These are phyloP conservation scores for Sarocladiaceae sp. DNA, from an alignment of 2,329 filamentous ascomycete genomes.

Conservation along the genomic window DNA sequence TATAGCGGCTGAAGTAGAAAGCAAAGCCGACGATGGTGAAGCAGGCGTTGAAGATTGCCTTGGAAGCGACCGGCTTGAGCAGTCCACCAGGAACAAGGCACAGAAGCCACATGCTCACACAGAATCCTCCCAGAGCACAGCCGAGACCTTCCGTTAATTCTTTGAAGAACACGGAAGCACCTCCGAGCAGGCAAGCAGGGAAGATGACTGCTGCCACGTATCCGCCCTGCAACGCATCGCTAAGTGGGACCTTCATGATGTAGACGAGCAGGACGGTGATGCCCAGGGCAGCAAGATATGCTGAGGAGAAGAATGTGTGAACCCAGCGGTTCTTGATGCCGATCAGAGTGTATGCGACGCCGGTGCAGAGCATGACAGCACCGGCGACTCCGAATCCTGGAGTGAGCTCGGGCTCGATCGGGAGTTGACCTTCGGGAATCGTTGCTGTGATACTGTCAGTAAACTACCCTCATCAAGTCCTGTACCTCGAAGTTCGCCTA, in stretches of 20 bases:
- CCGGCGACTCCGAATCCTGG: slow-evolving; percentile 79
- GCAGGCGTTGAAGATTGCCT: slow-evolving; percentile 69
- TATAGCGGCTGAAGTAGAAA: slow-evolving; percentile 76
- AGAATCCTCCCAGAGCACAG: slow-evolving; percentile 83
- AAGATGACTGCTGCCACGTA: slow-evolving; percentile 77
- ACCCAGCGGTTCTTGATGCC: slow-evolving; percentile 80
- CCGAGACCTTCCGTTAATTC: slow-evolving; percentile 80
- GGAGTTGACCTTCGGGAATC: slow-evolving; percentile 53
- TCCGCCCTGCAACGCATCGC: slow-evolving; percentile 73
- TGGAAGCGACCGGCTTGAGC: slow-evolving; percentile 56
- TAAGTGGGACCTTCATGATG: slow-evolving; percentile 76
- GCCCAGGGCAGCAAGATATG: slow-evolving; percentile 67
- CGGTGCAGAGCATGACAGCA: slow-evolving; percentile 68
- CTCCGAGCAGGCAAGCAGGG: slow-evolving; percentile 71
- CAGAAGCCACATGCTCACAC: slow-evolving; percentile 85
- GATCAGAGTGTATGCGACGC: slow-evolving; percentile 67
- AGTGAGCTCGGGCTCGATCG: slow-evolving; percentile 69
- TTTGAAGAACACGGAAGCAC: slow-evolving; percentile 69
- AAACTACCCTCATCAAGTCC: slow-evolving; percentile 6
- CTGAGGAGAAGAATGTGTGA: slow-evolving; percentile 76
- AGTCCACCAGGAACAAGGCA: slow-evolving; percentile 73
- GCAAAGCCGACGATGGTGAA: slow-evolving; percentile 66
- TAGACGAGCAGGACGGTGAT: slow-evolving; percentile 83
- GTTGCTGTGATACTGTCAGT: slow-evolving; percentile 29
- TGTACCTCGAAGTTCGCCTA: slow-evolving; percentile 16